These are phyloP conservation scores for Bruguiera sexangula DNA, from an alignment of 345 rosid genomes.

Conservation along the genomic window DNA sequence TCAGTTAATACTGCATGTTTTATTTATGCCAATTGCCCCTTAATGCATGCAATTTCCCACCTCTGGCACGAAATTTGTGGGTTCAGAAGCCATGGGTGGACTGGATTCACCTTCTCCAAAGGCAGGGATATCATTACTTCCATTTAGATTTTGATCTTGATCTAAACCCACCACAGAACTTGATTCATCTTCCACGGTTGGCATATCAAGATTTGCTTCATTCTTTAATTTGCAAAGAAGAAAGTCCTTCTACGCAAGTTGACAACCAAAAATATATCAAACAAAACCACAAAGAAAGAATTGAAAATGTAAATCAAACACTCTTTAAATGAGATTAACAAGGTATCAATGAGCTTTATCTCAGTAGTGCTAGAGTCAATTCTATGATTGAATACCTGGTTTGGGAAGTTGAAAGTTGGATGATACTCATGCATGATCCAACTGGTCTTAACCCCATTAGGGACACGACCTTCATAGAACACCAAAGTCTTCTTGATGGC, in stretches of 20 bases:
- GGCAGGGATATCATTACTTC: no score
- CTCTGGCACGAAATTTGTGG: background rate
- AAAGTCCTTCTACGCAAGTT: background rate
- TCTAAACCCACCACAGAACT: background rate
- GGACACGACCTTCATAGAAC: background rate
- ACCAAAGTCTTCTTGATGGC: slow-evolving; percentile 16
- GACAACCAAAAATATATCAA: background rate
- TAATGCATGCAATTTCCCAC: background rate
- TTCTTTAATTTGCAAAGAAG: slow-evolving; percentile 19
- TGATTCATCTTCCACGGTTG: slow-evolving; percentile 4
- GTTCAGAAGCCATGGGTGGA: background rate
- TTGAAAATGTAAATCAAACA: background rate
- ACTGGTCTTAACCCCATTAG: background rate
- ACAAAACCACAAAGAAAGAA: background rate
- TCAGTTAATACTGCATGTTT: background rate
- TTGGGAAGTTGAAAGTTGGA: background rate
- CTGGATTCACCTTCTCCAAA: background rate
- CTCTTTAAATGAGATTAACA: background rate
- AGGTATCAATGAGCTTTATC: background rate
- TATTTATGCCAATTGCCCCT: background rate
- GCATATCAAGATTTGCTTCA: background rate
- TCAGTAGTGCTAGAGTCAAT: background rate
- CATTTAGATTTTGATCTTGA: background rate
- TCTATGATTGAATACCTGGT: background rate
- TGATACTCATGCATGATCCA: slow-evolving; percentile 22